Percentiles rank a stretch among this genome's conserved stretches.
Evolutionary conservation across 805 yeast species (phyloP).

Genomic region (Myxozyma mucilagina): DNA sequence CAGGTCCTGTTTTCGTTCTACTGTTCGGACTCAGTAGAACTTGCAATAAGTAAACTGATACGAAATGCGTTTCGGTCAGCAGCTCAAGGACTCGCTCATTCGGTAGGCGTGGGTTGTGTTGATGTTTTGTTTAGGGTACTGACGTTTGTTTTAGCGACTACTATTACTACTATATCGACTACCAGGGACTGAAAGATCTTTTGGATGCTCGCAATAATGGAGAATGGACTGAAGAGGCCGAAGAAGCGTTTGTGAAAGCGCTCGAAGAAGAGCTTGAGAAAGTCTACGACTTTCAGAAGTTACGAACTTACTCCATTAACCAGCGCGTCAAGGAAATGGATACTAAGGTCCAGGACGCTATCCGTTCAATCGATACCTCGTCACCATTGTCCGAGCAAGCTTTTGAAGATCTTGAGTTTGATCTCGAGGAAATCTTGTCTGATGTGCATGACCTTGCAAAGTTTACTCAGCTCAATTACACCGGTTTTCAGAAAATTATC

Average conservation of each 20-base stretch:
- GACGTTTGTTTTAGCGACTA: constrained; percentile 30
- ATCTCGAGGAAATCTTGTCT: constrained; percentile 83
- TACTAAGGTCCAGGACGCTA: constrained; percentile 65
- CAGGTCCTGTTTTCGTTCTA: too few relatives aligned
- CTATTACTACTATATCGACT: constrained; percentile 75
- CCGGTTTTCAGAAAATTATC: constrained; percentile 94
- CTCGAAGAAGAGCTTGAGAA: constrained; percentile 88
- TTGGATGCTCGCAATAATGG: constrained; percentile 57
- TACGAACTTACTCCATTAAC: constrained; percentile 80
- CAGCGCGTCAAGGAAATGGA: constrained; percentile 79
- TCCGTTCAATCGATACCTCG: constrained; percentile 44
- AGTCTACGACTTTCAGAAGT: constrained; percentile 86
- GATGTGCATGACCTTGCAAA: constrained; percentile 97
- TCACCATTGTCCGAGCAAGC: constrained; percentile 61
- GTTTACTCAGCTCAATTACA: constrained; percentile 88
- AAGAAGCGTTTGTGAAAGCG: constrained; percentile 73
- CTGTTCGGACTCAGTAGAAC: neutral
- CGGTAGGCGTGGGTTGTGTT: constrained; percentile 21
- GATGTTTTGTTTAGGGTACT: neutral
- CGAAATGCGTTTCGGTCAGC: constrained; percentile 93
- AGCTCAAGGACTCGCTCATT: constrained; percentile 80
- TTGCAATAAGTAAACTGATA: neutral
- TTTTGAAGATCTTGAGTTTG: constrained; percentile 73
- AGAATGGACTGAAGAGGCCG: constrained; percentile 73
- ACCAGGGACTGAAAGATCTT: constrained; percentile 75